These are phyloP conservation scores for Phytophthora citricola DNA, from an alignment of 352 stramenopile species.

Conservation along the genomic window DNA sequence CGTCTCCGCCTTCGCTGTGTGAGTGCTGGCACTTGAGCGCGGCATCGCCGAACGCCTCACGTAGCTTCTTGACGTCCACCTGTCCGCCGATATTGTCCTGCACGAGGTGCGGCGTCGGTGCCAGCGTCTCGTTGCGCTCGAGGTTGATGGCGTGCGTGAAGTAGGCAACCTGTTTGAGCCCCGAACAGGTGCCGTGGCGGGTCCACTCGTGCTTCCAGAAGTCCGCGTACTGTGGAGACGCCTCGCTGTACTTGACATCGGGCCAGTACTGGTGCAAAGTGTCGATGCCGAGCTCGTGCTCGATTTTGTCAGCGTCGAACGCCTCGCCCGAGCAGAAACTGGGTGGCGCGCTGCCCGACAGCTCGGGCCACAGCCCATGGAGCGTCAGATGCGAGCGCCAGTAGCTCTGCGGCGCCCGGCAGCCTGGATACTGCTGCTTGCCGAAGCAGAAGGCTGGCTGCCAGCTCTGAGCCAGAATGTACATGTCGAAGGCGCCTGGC, in stretches of 20 bases:
- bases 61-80: constrained; percentile 55
- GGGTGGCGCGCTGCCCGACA: constrained; percentile 66
- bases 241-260: constrained; percentile 78
- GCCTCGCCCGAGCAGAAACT: constrained; percentile 75
- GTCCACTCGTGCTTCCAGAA: constrained; percentile 96
- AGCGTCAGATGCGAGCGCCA: constrained; percentile 90
- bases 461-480: constrained; percentile 93
- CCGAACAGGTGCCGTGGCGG: constrained; percentile 94
- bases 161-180: constrained; percentile 84
- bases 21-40: constrained; percentile 43
- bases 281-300: constrained; percentile 71
- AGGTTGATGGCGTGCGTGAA: constrained; percentile 86
- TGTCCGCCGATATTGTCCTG: constrained; percentile 63
- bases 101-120: constrained; percentile 65
- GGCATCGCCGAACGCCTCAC: constrained; percentile 46
- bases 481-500: constrained; percentile 74
- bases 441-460: constrained; percentile 85
- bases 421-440: constrained; percentile 76
- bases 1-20: neutral
- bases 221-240: constrained; percentile 63
- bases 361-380: constrained; percentile 91
- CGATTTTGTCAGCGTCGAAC: constrained; percentile 72
- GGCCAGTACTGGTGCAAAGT: constrained; percentile 86
- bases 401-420: constrained; percentile 60
- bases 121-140: constrained; percentile 72